Base-by-base conservation (phyloP, 2,329 filamentous ascomycete species). In the Davidsoniella eucalypti region DNA sequence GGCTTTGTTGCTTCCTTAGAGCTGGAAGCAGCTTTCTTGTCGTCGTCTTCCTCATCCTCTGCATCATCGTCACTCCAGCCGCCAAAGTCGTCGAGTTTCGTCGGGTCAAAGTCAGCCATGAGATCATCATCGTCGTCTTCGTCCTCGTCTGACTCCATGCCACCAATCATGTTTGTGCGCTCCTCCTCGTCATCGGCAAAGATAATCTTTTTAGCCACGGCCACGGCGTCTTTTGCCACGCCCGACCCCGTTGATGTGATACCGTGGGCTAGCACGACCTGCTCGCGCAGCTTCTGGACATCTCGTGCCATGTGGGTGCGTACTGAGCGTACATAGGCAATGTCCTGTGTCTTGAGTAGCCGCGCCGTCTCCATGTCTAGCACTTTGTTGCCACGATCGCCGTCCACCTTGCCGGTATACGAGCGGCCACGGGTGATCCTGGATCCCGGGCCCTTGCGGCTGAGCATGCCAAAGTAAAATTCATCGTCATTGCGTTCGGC, bases 391-490 rank as follows among this genome's bases (percentile, higher is more conserved):
- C 76, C 75, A 46, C 76, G 68, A 58, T 78, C 73, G 45, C 73
- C 76, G 52, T 71, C 65, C 0, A 78, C 69, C 0, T 69, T 75
- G 33, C 77, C 78, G 2, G 64, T 70, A 65, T 72, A 76, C 41
- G 61, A 63, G 59, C 69, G 73, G 50, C 68, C 76, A 56, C 61
- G 66, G 56, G 70, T 66, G 38, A 74, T 59, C 16, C 63, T 63
- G 5, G 69, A 69, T 5, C 72, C 69, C 4, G 76, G 72, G 8
- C 76, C 76, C 51, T 69, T 69, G 54, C 74, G 75, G 56, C 73
- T 75, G 58, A 82, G 67, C 80, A 84, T 84, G 55, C 76, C 77
- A 59, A 76, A 81, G 67, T 81, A 82, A 64, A 83, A 84, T 59
- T 84, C 80, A 73, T 84, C 80, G 48, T 82, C 78, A 63, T 83